Evolutionary conservation across 805 yeast species (phyloP).

Genomic region (Candida piceae): DNA sequence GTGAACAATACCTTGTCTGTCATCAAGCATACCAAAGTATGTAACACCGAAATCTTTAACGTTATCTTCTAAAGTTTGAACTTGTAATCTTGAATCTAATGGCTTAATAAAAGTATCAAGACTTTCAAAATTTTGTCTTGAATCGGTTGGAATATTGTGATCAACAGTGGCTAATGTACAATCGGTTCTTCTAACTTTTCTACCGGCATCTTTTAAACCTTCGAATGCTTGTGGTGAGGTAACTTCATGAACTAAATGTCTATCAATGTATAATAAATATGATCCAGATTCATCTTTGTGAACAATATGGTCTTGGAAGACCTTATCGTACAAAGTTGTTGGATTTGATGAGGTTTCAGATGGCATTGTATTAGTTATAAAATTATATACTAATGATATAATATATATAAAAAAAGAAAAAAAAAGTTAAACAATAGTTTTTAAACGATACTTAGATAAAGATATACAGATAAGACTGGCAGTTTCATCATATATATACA

Average conservation of each 20-base stretch:
- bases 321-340: slow-evolving; percentile 90
- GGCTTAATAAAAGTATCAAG: slow-evolving; percentile 80
- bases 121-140: slow-evolving; percentile 72
- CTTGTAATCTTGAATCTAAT: slow-evolving; percentile 89
- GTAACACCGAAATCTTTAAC: slow-evolving; percentile 87
- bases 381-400: background rate
- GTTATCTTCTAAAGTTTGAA: slow-evolving; percentile 85
- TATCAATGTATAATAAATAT: slow-evolving; percentile 82
- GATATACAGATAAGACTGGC: too few species aligned
- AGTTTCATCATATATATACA: too few species aligned
- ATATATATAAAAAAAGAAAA: background rate
- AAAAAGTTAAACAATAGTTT: too few species aligned
- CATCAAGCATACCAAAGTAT: slow-evolving; percentile 91
- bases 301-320: slow-evolving; percentile 90
- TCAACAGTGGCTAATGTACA: slow-evolving; percentile 94
- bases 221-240: slow-evolving; percentile 99
- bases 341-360: slow-evolving; percentile 37
- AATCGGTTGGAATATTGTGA: slow-evolving; percentile 93
- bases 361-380: slow-evolving; percentile 22
- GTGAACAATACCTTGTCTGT: slow-evolving; percentile 97
- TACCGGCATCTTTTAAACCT: slow-evolving; percentile 82
- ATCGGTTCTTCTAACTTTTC: slow-evolving; percentile 85
- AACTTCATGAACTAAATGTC: slow-evolving; percentile 97
- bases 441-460: too few species aligned
- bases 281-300: slow-evolving; percentile 87